A percentile compares a stretch with the other conserved stretches of the same genome.
Evolutionary conservation across 208 protist genomes (phyloP).

Genomic region (Leishmania braziliensis): DNA sequence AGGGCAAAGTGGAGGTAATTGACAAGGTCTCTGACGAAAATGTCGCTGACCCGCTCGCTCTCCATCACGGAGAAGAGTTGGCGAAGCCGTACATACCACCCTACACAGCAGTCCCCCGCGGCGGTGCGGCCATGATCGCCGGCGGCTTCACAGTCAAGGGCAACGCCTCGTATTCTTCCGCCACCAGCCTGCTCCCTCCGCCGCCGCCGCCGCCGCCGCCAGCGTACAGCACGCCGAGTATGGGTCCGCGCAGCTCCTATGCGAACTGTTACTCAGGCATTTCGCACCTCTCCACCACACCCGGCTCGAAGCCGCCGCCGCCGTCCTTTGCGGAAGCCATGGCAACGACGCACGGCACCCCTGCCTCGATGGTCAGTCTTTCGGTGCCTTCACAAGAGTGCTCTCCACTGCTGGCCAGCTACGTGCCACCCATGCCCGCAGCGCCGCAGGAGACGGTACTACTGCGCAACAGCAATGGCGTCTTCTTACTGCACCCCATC

Average conservation of each 20-base stretch:
- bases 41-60: conserved; percentile 15
- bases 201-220: conserved; percentile 34
- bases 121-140: not conserved
- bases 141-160: conserved; percentile 62
- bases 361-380: conserved; percentile 24
- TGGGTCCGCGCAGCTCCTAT: conserved; percentile 33
- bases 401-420: conserved; percentile 60
- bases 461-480: conserved; percentile 79
- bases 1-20: conserved; percentile 6
- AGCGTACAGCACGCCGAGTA: conserved; percentile 36
- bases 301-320: conserved; percentile 43
- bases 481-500: conserved; percentile 76
- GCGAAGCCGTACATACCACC: conserved; percentile 14
- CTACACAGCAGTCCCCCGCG: conserved; percentile 1
- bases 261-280: conserved; percentile 47
- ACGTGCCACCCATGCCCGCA: conserved; percentile 65
- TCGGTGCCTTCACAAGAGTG: conserved; percentile 44
- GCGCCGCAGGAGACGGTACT: conserved; percentile 70
- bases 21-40: conserved; percentile 33
- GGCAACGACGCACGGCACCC: conserved; percentile 38
- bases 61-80: conserved; percentile 16
- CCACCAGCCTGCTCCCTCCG: conserved; percentile 22
- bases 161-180: conserved; percentile 32
- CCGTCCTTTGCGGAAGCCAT: conserved; percentile 79
- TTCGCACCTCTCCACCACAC: conserved; percentile 24